Conservation (phyloP, 805 yeast species). For the Zygosaccharomyces kombuchaensis region DNA sequence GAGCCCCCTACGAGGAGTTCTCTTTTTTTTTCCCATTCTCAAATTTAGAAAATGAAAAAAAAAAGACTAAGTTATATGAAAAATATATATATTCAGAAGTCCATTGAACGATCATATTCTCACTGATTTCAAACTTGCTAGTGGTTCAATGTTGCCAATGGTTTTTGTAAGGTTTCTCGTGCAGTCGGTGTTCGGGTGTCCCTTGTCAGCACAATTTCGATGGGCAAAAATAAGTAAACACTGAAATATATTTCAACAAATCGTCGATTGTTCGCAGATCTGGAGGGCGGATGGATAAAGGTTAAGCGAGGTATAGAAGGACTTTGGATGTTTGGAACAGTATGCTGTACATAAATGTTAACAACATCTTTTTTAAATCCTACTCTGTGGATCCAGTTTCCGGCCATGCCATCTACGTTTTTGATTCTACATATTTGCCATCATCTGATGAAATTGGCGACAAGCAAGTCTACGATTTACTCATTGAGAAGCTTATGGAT, state of each 20-base stretch:
- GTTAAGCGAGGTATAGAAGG: neutral
- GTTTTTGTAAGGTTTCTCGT: neutral
- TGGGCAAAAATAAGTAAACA: slow-evolving; percentile 3
- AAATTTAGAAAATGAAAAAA: no score
- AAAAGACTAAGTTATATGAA: no score
- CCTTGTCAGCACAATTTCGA: neutral
- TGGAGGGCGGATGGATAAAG: neutral
- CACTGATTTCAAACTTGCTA: no score
- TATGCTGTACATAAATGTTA: slow-evolving; percentile 34
- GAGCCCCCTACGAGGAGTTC: slow-evolving; percentile 50
- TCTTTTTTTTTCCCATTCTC: slow-evolving; percentile 20
- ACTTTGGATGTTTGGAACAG: neutral
- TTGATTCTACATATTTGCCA: slow-evolving; percentile 81
- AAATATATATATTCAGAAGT: no score
- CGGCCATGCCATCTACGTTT: slow-evolving; percentile 66
- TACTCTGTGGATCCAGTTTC: slow-evolving; percentile 62
- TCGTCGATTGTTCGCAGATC: neutral
- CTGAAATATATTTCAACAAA: neutral
- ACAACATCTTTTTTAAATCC: slow-evolving; percentile 53
- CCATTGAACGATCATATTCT: no score
- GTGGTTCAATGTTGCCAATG: no score
- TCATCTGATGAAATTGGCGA: slow-evolving; percentile 43
- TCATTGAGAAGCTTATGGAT: slow-evolving; percentile 51
- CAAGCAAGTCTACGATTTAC: slow-evolving; percentile 36
- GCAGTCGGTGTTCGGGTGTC: slow-evolving; percentile 5